Evolutionary conservation across 1,284 basidiomycete species (phyloP).

Genomic region (Sanghuangporus sanghuang): DNA sequence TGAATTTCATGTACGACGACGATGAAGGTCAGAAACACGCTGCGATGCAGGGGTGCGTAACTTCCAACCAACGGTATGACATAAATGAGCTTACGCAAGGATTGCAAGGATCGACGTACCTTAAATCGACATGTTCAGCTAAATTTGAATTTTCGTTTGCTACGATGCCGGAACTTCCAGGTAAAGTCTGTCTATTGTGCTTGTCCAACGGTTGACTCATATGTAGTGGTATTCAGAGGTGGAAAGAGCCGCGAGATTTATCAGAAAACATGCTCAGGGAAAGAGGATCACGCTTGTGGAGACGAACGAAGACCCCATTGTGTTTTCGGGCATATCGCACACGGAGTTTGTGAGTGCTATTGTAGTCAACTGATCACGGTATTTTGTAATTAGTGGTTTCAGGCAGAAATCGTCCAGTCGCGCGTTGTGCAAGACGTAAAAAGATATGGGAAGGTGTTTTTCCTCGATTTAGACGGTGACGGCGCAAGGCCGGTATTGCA

Average conservation of each 20-base stretch:
- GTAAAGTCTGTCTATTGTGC: constrained; percentile 28
- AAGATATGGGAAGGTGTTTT: constrained; percentile 67
- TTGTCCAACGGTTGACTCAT: neutral
- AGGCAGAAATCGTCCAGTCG: constrained; percentile 59
- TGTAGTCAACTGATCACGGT: neutral
- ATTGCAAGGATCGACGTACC: neutral
- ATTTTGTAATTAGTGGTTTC: constrained; percentile 1
- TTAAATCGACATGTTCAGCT: neutral
- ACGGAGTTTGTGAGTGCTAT: constrained; percentile 55
- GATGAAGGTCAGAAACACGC: constrained; percentile 4
- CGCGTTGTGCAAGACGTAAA: constrained; percentile 55
- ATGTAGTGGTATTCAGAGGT: neutral
- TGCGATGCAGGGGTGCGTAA: neutral
- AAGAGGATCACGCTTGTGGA: constrained; percentile 57
- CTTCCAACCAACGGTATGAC: neutral
- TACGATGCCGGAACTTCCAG: constrained; percentile 63
- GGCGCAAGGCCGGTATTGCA: constrained; percentile 69
- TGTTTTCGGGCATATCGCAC: constrained; percentile 58
- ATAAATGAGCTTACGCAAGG: neutral
- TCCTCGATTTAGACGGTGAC: constrained; percentile 59
- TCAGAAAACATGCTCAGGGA: constrained; percentile 51
- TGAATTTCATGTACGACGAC: constrained; percentile 49
- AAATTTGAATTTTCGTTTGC: neutral
- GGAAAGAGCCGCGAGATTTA: constrained; percentile 33
- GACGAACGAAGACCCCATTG: constrained; percentile 62